Evolutionary conservation across 192 early-diverging fungal species (phyloP).

Genomic region (Coemansia sp.): DNA sequence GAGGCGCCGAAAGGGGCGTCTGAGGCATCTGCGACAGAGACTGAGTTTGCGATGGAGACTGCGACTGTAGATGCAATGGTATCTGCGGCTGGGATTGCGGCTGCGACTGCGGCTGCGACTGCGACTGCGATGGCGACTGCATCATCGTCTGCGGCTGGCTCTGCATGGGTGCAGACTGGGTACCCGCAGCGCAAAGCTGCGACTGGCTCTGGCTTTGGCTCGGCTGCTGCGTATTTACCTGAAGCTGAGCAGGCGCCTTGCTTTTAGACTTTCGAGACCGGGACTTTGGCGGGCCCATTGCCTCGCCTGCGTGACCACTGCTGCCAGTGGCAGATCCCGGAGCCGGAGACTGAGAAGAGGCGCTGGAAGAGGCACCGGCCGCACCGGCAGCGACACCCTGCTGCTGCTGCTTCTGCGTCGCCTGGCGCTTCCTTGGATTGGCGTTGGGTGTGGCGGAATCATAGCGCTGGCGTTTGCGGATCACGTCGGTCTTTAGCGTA

Average conservation of each 20-base stretch:
- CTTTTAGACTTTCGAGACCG: background rate
- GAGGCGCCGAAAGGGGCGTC: no score
- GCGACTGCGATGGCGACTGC: no score
- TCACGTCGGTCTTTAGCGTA: conserved; percentile 89
- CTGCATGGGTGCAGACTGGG: background rate
- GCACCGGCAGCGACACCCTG: background rate
- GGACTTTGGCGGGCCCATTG: conserved; percentile 5
- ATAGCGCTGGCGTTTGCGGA: conserved; percentile 88
- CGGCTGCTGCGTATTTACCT: background rate
- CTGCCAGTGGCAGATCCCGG: conserved; percentile 4
- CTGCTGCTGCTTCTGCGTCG: conserved; percentile 14
- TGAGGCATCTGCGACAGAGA: no score
- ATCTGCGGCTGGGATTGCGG: no score
- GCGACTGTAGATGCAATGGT: no score
- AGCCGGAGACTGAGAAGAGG: conserved; percentile 8
- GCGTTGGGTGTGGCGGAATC: conserved; percentile 16
- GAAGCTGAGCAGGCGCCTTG: background rate
- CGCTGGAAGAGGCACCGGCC: conserved; percentile 5
- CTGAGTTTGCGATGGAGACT: no score
- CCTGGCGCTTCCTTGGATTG: conserved; percentile 31
- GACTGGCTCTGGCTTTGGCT: background rate
- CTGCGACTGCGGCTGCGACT: no score
- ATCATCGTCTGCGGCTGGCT: no score
- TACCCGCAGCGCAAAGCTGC: no score
- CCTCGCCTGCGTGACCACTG: background rate